Evolutionary conservation across 208 protist species (phyloP), one percentile per base, ranked within the genome.

Genomic region (Porcisia hertigi): DNA sequence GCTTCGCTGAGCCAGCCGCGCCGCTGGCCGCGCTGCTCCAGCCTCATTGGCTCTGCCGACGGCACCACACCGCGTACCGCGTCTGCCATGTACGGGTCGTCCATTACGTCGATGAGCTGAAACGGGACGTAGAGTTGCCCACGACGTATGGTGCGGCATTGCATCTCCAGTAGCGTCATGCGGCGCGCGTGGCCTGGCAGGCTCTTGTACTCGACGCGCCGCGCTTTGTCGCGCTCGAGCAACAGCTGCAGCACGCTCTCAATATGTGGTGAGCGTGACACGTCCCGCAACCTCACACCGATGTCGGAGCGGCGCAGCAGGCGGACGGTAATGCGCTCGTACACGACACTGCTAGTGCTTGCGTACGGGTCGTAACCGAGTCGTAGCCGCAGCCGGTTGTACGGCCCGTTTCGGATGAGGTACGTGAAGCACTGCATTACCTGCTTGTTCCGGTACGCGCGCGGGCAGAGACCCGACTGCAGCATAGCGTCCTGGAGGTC

Each of bases 311-410:
- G 85, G 16, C 92, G 86, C 30, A 72, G 62, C 45, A 94, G 70
- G 25, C 88, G 88, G n/a, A 92, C 69, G 7, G 83, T 57, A 43
- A 93, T 58, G 45, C 85, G 76, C 76, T 94, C 86, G 73, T 90
- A 91, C 58, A 73, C n/a, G 16, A 76, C 82, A 39, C 78, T 86
- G 52, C 41, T 34, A 30, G 76, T 65, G 69, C 60, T 84, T 30
- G 74, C 82, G 75, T 93, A 96, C 0, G 92, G 92, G 74, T 97
- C 81, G 83, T 88, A 94, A 60, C 84, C 89, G n/a, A 91, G 63
- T 3, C 89, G 86, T 66, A 97, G 82, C 57, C 90, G 89, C n/a
- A 94, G 71, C 6, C 92, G 86, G 75, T 93, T 92, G 83, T 93
- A 97, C 9, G 92, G 89, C 4, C 92, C 92, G 65, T 81, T 91